phyloP scores from a whole-genome alignment of 1,139 yeast species.

The Candida glucosophila region DNA sequence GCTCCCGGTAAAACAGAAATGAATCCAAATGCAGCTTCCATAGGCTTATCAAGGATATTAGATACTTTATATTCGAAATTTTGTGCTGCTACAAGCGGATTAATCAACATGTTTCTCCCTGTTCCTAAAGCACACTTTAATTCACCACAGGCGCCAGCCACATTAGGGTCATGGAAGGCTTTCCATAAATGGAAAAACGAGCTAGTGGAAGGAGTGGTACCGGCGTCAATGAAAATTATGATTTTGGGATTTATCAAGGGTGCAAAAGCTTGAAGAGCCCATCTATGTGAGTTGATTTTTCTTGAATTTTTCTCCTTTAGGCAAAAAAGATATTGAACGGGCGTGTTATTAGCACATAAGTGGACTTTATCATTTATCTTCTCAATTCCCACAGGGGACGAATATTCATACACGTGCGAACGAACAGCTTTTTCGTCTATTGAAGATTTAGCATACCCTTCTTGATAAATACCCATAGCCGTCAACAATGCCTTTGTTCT shows the following conservation, averaged over 20 bases:
- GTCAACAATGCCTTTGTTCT: conserved; percentile 58
- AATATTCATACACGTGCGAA: conserved; percentile 73
- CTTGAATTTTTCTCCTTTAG: conserved; percentile 67
- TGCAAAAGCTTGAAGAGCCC: conserved; percentile 79
- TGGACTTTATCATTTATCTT: conserved; percentile 46
- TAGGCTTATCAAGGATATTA: conserved; percentile 74
- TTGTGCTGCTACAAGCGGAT: conserved; percentile 79
- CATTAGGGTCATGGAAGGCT: conserved; percentile 60
- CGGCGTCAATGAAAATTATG: conserved; percentile 68
- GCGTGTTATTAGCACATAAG: conserved; percentile 53
- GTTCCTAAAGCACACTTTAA: conserved; percentile 63
- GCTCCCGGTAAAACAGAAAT: conserved; percentile 83
- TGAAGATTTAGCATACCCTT: conserved; percentile 72
- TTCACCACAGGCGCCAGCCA: conserved; percentile 90
- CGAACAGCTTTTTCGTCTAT: conserved; percentile 63
- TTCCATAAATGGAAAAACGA: conserved; percentile 75
- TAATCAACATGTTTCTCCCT: conserved; percentile 43
- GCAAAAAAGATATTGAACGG: conserved; percentile 70
- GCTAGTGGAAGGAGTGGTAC: conserved; percentile 66
- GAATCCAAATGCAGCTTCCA: conserved; percentile 77
- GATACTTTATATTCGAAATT: conserved; percentile 81
- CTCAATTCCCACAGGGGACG: conserved; percentile 69
- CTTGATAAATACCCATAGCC: conserved; percentile 72
- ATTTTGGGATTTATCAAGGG: conserved; percentile 64
- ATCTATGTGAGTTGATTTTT: conserved; percentile 75